Percentiles rank a stretch among this genome's conserved stretches.
phyloP scores from a whole-genome alignment of 2,329 filamentous ascomycete genomes.

The Aspergillus spinulosporus region DNA sequence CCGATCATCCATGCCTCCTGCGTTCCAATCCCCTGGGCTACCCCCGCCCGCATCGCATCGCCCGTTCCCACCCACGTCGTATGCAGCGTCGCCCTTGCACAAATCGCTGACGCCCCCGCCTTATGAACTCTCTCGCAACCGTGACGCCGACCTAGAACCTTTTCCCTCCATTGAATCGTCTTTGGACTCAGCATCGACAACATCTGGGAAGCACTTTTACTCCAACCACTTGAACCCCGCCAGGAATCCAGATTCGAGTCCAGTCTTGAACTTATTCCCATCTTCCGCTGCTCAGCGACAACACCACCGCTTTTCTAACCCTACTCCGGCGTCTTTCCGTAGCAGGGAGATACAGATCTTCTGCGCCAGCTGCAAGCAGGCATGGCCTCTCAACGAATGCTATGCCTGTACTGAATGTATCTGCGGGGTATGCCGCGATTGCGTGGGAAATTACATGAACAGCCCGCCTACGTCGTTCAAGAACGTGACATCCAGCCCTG shows the following conservation, averaged over 20 bases:
- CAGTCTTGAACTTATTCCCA: conserved; percentile 46
- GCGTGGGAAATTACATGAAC: conserved; percentile 59
- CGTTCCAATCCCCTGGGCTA: conserved; percentile 51
- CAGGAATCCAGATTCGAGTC: conserved; percentile 65
- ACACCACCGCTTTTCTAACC: conserved; percentile 45
- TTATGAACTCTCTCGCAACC: conserved; percentile 55
- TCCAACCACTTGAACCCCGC: conserved; percentile 65
- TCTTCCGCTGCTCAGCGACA: conserved; percentile 37
- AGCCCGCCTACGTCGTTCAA: conserved; percentile 43
- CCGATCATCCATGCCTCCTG: conserved; percentile 63
- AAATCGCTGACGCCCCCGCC: conserved; percentile 84
- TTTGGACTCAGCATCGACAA: conserved; percentile 55
- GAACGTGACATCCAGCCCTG: conserved; percentile 37
- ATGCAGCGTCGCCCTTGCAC: conserved; percentile 87
- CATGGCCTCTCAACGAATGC: conserved; percentile 75
- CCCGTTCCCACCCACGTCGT: conserved; percentile 52
- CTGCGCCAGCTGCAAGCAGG: conserved; percentile 79
- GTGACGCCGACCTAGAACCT: conserved; percentile 66
- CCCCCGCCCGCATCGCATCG: conserved; percentile 42
- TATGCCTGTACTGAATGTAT: conserved; percentile 97
- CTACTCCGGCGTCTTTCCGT: conserved; percentile 55
- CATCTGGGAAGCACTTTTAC: conserved; percentile 67
- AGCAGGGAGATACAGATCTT: conserved; percentile 74
- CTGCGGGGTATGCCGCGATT: conserved; percentile 84
- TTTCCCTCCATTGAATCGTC: conserved; percentile 88